A percentile compares a stretch with the other conserved stretches of the same genome.
Evolutionary conservation across 176 grass and related monocot genomes (phyloP).

Genomic region (Aegilops longissima): DNA sequence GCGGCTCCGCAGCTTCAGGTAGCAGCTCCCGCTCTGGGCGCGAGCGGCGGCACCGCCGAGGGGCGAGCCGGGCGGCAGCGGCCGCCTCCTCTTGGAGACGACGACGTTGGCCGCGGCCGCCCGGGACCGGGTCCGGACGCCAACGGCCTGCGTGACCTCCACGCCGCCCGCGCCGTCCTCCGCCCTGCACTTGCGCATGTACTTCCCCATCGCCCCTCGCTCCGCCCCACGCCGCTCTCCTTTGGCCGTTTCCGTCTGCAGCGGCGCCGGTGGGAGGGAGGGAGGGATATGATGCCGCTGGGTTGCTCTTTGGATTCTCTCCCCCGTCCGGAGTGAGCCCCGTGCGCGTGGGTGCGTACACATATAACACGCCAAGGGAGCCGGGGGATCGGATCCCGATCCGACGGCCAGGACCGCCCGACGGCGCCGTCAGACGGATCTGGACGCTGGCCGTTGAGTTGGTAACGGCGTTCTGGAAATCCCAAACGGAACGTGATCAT

Average conservation of each 20-base stretch:
- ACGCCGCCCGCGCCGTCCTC: conserved; percentile 45
- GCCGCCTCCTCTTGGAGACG: conserved; percentile 32
- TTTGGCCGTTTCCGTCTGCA: conserved; percentile 28
- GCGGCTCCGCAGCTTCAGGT: conserved; percentile 72
- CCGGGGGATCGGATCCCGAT: conserved; percentile 19
- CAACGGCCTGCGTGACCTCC: conserved; percentile 71
- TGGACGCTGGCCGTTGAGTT: not conserved
- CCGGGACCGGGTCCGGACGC: conserved; percentile 64
- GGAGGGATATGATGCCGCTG: not conserved
- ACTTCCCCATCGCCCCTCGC: conserved; percentile 61
- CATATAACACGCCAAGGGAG: conserved; percentile 33
- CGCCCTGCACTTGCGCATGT: conserved; percentile 70
- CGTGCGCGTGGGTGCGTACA: conserved; percentile 17
- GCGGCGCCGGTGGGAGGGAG: not conserved
- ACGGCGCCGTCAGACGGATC: conserved; percentile 45
- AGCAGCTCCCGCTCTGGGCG: conserved; percentile 31
- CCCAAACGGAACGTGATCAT: conserved; percentile 12
- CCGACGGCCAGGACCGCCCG: conserved; percentile 25
- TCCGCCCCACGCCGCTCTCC: not conserved
- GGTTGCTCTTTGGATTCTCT: conserved; percentile 28
- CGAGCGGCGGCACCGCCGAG: not conserved
- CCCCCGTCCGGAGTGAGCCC: not conserved
- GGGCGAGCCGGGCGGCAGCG: not conserved
- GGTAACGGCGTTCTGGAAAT: not conserved
- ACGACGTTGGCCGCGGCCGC: not conserved